Conservation (phyloP, 2,329 filamentous ascomycete genomes). For the Alternaria triticimaculans region DNA sequence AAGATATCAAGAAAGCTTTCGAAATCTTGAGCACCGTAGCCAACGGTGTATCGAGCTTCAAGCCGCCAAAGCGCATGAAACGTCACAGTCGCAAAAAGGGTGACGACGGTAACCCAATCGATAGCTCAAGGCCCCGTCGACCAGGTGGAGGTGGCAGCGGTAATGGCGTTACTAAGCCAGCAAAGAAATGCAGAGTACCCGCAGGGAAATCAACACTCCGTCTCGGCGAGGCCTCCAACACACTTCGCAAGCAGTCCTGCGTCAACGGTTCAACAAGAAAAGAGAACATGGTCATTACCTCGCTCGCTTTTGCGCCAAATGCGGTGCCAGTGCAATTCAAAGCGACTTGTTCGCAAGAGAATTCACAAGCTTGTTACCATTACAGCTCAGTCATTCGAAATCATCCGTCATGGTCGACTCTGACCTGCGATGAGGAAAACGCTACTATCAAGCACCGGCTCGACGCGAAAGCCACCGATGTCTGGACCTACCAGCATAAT, state of each 20-base stretch:
- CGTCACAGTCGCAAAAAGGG: conserved; percentile 3
- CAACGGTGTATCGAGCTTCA: conserved; percentile 4
- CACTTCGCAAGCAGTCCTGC: too few species aligned
- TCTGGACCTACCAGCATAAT: neutral
- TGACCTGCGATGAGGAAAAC: neutral
- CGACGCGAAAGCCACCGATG: too few species aligned
- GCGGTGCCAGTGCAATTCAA: neutral
- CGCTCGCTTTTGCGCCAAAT: neutral
- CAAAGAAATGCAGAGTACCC: neutral
- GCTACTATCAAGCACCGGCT: neutral
- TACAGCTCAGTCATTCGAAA: neutral
- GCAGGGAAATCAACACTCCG: too few species aligned
- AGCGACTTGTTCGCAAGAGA: neutral
- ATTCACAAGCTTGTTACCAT: neutral
- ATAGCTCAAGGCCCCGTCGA: neutral
- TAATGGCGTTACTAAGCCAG: too few species aligned
- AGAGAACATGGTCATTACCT: neutral
- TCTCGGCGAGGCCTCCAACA: too few species aligned
- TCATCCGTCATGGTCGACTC: neutral
- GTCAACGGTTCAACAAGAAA: neutral
- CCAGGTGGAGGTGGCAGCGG: too few species aligned
- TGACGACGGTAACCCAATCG: conserved; percentile 1
- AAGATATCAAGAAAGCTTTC: conserved; percentile 13
- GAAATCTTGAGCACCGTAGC: conserved; percentile 3
- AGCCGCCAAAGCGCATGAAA: neutral